A percentile compares a stretch with the other conserved stretches of the same genome.
Evolutionary conservation across 1,284 basidiomycete genomes (phyloP).

Genomic region (Butyriboletus appendiculatus): DNA sequence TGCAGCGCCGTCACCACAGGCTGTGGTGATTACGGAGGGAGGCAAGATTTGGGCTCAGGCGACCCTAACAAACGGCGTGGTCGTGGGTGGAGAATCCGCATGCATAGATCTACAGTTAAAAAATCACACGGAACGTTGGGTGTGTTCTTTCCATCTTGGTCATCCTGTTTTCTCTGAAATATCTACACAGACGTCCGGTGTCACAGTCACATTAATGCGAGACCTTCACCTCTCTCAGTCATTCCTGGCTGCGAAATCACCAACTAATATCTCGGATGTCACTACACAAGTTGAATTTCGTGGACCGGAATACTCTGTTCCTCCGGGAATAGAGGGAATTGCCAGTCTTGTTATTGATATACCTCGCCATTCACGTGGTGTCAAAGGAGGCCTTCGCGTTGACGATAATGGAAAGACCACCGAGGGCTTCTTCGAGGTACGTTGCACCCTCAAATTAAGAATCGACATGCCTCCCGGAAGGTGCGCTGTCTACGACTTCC

Average conservation of each 20-base stretch:
- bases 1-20: constrained; percentile 47
- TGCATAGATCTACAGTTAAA: constrained; percentile 75
- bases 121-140: constrained; percentile 78
- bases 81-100: constrained; percentile 66
- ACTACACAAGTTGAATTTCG: constrained; percentile 67
- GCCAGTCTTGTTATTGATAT: constrained; percentile 76
- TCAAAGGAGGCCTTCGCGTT: constrained; percentile 52
- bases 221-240: constrained; percentile 55
- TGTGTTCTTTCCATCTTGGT: constrained; percentile 28
- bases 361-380: constrained; percentile 59
- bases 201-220: constrained; percentile 59
- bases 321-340: constrained; percentile 70
- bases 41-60: constrained; percentile 79
- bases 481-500: constrained; percentile 16
- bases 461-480: constrained; percentile 32
- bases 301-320: constrained; percentile 69
- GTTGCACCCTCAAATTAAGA: constrained; percentile 25
- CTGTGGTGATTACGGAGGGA: constrained; percentile 66
- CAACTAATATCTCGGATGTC: constrained; percentile 58
- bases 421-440: constrained; percentile 64
- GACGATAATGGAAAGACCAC: constrained; percentile 40
- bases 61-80: constrained; percentile 56
- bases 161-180: constrained; percentile 3
- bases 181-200: constrained; percentile 56
- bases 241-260: constrained; percentile 42